A percentile compares a stretch with the other conserved stretches of the same genome.
phyloP scores from a whole-genome alignment of 202 grass and related monocot genomes.

The Carex sylvatica region DNA sequence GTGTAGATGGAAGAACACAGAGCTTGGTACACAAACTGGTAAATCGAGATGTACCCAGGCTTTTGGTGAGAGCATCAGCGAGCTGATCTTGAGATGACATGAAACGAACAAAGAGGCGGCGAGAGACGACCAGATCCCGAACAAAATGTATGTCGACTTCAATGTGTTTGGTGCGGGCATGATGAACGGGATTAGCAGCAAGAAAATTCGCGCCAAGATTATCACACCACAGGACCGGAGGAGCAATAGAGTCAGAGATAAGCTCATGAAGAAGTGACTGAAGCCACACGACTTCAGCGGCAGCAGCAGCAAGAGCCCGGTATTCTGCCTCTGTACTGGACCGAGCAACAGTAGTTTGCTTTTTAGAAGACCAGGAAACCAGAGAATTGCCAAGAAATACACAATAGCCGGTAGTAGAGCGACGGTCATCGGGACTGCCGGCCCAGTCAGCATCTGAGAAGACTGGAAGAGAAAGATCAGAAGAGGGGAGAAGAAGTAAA shows the following conservation, averaged over 20 bases:
- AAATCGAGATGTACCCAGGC: no score
- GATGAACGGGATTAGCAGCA: not conserved
- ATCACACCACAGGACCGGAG: not conserved
- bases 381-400: not conserved
- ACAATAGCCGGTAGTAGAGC: not conserved
- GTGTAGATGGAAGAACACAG: no score
- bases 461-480: not conserved
- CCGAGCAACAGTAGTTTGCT: not conserved
- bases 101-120: no score
- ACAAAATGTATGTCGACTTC: not conserved
- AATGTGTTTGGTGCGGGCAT: not conserved
- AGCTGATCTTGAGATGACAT: no score
- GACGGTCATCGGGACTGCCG: not conserved
- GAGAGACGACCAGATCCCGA: no score
- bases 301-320: not conserved
- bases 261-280: not conserved
- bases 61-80: no score
- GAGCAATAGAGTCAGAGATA: rapidly evolving
- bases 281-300: not conserved
- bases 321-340: constrained; percentile 1
- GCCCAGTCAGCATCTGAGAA: not conserved
- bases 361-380: not conserved
- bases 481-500: not conserved
- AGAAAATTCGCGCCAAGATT: not conserved
- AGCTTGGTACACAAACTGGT: no score